Conservation (phyloP, 805 yeast genomes). For the Saccharomycopsis babjevae region DNA sequence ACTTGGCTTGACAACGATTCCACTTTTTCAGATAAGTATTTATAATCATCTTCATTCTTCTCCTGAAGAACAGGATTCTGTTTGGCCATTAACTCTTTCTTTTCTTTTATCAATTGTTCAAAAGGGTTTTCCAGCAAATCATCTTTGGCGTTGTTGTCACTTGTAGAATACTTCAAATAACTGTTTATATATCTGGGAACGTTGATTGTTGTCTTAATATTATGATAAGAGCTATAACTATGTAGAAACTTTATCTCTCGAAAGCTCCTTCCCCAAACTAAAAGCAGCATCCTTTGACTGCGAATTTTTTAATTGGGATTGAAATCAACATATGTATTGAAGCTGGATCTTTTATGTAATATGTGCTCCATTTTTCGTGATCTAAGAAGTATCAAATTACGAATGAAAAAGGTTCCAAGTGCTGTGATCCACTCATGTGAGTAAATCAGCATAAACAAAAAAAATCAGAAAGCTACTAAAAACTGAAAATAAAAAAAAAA, state of each 20-base stretch:
- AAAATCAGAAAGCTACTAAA: neutral
- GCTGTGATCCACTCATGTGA: neutral
- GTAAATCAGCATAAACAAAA: neutral
- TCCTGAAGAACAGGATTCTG: neutral
- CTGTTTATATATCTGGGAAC: neutral
- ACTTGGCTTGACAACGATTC: neutral
- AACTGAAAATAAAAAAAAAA: neutral
- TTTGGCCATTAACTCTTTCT: neutral
- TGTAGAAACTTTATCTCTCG: too few relatives aligned
- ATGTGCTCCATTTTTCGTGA: too few relatives aligned
- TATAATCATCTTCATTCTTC: neutral
- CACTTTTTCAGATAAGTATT: neutral
- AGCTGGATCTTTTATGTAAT: too few relatives aligned
- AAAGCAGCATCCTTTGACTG: too few relatives aligned
- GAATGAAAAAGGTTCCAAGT: neutral
- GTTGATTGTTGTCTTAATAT: neutral
- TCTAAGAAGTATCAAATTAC: neutral
- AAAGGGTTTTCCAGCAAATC: neutral
- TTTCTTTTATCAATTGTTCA: neutral
- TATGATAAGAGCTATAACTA: neutral
- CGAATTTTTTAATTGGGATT: too few relatives aligned
- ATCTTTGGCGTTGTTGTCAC: neutral
- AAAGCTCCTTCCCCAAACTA: too few relatives aligned
- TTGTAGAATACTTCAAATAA: neutral
- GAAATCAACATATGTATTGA: too few relatives aligned